Conservation (phyloP, 352 stramenopile species). For the Globisporangium spiculum region DNA sequence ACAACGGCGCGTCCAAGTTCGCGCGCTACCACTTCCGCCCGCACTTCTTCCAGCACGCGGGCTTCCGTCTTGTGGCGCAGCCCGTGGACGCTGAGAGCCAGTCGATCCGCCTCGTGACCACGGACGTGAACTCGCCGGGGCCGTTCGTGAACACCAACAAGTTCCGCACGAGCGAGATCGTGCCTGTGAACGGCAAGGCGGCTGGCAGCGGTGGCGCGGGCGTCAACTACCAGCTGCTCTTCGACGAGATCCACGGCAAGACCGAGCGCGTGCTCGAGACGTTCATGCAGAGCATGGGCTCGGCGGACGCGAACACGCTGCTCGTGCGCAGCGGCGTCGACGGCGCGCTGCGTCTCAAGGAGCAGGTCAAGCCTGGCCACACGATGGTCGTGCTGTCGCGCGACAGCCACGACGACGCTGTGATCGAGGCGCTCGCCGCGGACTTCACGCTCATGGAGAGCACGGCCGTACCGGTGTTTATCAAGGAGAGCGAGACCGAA, state of each 20-base stretch:
- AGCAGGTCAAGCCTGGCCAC: constrained; percentile 48
- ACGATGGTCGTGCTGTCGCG: constrained; percentile 54
- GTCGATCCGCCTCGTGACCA: constrained; percentile 57
- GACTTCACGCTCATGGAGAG: constrained; percentile 49
- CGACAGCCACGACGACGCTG: constrained; percentile 33
- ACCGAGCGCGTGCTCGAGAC: constrained; percentile 55
- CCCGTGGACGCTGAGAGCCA: constrained; percentile 61
- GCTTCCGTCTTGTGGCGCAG: constrained; percentile 92
- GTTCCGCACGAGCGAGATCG: constrained; percentile 52
- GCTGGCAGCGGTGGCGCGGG: not conserved
- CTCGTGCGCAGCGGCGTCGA: constrained; percentile 44
- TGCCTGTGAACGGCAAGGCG: constrained; percentile 26
- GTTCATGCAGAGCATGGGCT: constrained; percentile 40
- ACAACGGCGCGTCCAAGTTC: constrained; percentile 94
- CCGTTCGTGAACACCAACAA: constrained; percentile 62
- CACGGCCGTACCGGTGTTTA: constrained; percentile 49
- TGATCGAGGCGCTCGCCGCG: constrained; percentile 23
- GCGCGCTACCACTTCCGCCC: constrained; percentile 95
- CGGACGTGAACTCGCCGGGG: constrained; percentile 62
- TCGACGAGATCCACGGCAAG: constrained; percentile 56
- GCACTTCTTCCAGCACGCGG: constrained; percentile 97
- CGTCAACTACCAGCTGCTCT: constrained; percentile 32
- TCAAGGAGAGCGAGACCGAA: constrained; percentile 42
- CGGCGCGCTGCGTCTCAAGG: constrained; percentile 40
- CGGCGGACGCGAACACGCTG: constrained; percentile 24